Evolutionary conservation across 345 rosid species (phyloP), one percentile per base, ranked within the genome.

Genomic region (Aquilaria malaccensis): DNA sequence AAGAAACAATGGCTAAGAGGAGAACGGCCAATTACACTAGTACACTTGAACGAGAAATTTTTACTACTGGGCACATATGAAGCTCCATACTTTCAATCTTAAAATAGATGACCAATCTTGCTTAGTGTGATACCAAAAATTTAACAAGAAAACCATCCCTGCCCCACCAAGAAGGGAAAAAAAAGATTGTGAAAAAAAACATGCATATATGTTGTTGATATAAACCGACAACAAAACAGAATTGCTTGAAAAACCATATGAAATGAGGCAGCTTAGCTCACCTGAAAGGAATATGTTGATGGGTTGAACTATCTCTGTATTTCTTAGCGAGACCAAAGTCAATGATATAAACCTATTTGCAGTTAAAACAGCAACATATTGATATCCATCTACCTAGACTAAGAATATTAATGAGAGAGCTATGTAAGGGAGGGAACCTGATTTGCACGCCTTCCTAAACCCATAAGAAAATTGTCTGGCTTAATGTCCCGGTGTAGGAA

Each of bases 271-370:
- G 7, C 43, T 37, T 11, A 3, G 41, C 68, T 75, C 69, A 92
- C 96, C 96, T 85, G 84, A 88, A 92, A 50, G 96, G 85, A 79
- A 92, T 92, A 74, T 92, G 98, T 60, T 86, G 95, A 75, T 86
- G 96, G 7, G 92, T 92, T 52, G 84, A 73, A 60, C 75, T 86
- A 78, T 92, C 98, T 67, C 95, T 77, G 62, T 86, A 92, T 70
- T 89, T 92, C 85, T 92, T 92, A 64, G 96, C 98, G 74, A 92
- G 77, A 61, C 98, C 96, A 70, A 91, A 91, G 80, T 91, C 98
- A 55, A 91, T 91, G 31, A 81, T 30, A 58, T 86, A 88, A 61
- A 91, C 98, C 98, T 91, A 74, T 41, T 62, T 1, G 59, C 48
- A 72, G 65, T 37, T 11, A 1, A 46, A 58, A 59, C 14, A 68